These are phyloP conservation scores for Ambrosia artemisiifolia DNA, from an alignment of 129 eudicot genomes.

Conservation along the genomic window DNA sequence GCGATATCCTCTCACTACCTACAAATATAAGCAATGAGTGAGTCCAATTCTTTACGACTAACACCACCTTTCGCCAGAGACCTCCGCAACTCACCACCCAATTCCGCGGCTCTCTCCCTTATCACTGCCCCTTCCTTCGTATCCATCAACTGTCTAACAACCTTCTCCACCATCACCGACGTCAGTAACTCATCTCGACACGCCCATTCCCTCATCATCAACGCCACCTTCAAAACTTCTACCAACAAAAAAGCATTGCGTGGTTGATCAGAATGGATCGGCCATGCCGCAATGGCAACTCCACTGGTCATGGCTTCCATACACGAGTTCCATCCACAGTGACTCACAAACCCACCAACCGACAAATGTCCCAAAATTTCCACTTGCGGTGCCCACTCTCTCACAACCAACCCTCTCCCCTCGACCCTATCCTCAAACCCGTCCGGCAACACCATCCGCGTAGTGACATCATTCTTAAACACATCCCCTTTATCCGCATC, in stretches of 20 bases:
- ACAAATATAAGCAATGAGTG: conserved; percentile 7
- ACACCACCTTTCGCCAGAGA: conserved; percentile 21
- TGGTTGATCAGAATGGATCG: conserved; percentile 57
- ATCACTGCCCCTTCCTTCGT: conserved; percentile 8
- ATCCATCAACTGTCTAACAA: conserved; percentile 22
- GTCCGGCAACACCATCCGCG: conserved; percentile 14
- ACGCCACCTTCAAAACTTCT: conserved; percentile 17
- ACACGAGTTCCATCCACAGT: conserved; percentile 66
- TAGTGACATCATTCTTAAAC: neutral
- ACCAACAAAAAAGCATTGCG: conserved; percentile 39
- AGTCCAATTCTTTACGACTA: conserved; percentile 16
- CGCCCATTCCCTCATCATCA: conserved; percentile 16
- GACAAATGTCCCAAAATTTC: conserved; percentile 47
- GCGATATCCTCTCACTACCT: neutral
- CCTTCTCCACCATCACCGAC: conserved; percentile 3
- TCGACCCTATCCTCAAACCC: conserved; percentile 38
- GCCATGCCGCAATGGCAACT: conserved; percentile 57
- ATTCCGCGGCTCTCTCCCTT: neutral
- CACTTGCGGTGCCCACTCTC: conserved; percentile 57
- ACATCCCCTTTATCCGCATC: conserved; percentile 23
- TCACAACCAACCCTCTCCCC: conserved; percentile 38
- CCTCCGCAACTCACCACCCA: conserved; percentile 20
- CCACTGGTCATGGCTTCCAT: conserved; percentile 51
- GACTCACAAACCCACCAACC: conserved; percentile 58
- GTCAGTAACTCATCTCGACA: conserved; percentile 17